Base-by-base conservation (phyloP, 176 grass and related monocot species). In the Carex scoparia region DNA sequence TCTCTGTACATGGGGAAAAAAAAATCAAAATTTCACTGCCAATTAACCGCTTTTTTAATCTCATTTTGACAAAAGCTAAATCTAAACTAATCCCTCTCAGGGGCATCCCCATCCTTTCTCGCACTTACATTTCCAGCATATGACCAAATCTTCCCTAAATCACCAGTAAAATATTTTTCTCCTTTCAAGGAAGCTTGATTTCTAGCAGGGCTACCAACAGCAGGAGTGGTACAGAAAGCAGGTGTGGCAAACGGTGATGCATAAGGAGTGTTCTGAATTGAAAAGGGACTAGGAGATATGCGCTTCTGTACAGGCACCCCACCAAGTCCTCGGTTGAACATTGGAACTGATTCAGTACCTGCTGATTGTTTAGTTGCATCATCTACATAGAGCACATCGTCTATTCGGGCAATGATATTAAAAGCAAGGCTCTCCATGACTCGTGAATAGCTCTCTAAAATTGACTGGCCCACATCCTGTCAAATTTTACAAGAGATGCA, bases 361-460 rank as follows among this genome's bases (percentile, higher is more conserved):
- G 90, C 97, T 13, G 88, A 94, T 18, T 85, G 94, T 86, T 89
- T 99, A 8, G 90, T 92, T 6, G 91, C 91, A 32, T 96, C 93
- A 0, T 96, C 91, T 28, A 96, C 91, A 81, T 91, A 99, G n/a
- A 99, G 90, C 10, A 99, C 79, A 84, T 99, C 97, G 4, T 99
- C 97, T 1, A 99, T 96, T 64, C 97, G 92, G 2, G 97, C 97
- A 0, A 94, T 91, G 66, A 95, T 95, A 78, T 99, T 99, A 68
- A 99, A 99, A 13, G 96, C 93, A 64, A 99, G 84, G 76, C 93
- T 95, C 91, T 99, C 96, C 86, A 99, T 84, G 1, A 99, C 93
- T 73, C 96, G 88, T 0, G 96, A 99, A 86, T 99, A 99, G 86
- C 96, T 99, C 79, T 99, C 96, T 42, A 99, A 92, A 79, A 99